Evolutionary conservation across 805 yeast genomes (phyloP), one percentile per base, ranked within the genome.

Genomic region (Saccharomycopsis olivae): DNA sequence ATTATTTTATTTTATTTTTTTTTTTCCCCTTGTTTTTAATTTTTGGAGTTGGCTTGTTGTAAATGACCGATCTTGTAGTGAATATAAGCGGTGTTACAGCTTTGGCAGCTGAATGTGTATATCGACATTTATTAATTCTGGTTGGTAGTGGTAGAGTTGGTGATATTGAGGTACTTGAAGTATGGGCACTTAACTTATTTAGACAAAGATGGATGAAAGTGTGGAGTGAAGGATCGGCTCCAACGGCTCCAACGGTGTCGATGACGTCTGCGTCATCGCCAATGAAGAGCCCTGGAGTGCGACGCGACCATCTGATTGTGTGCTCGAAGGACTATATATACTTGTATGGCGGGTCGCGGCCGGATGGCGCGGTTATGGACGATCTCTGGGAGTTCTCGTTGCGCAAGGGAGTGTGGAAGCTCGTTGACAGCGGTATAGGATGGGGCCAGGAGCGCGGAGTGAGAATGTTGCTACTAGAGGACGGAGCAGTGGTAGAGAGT

Each of bases 371-470:
- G 10, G 73, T 83, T 0, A 54, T 68, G 4, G 77, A 77, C 49
- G 92, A 83, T 49, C 56, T 79, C 19, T 83, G 92, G 89, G 68
- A 69, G 49, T 73, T 78, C 48, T 70, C 77, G 53, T 54, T 77
- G 30, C 65, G 63, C 29, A 58, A 8, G 10, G 25, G 25, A 8
- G 10, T 10, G 10, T 28, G 31, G 31, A 28, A 28, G 6, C 14
- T 28, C 31, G 6, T 28, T 5, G 14, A 28, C n/a, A n/a, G n/a
- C n/a, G n/a, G n/a, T n/a, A n/a, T n/a, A n/a, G n/a, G n/a, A n/a
- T n/a, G n/a, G n/a, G n/a, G n/a, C n/a, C n/a, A n/a, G n/a, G n/a
- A n/a, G n/a, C n/a, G n/a, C n/a, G 25, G 10, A 23, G 10, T 8
- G 10, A 8, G 25, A 10, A 23, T 23, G 10, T 23, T 10, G 10